phyloP scores from a whole-genome alignment of 192 early-diverging fungal species.

The Backusella mclennaniae region DNA sequence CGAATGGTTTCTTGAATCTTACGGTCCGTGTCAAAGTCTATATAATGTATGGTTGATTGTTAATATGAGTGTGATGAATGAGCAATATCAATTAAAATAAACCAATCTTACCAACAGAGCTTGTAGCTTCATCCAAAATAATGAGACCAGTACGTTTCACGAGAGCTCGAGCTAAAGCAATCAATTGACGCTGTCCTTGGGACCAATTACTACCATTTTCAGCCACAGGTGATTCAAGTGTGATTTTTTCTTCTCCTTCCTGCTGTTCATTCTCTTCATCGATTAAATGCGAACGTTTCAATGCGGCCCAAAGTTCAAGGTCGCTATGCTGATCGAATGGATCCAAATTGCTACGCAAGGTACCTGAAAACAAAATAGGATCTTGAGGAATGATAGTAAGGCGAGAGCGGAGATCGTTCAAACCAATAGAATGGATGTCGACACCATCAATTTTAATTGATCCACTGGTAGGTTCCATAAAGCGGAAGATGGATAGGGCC shows the following conservation, averaged over 20 bases:
- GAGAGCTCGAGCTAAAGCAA: conserved; percentile 71
- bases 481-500: conserved; percentile 76
- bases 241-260: conserved; percentile 13
- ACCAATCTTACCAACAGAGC: conserved; percentile 56
- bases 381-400: conserved; percentile 82
- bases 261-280: conserved; percentile 27
- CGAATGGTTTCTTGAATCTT: conserved; percentile 84
- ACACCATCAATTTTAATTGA: conserved; percentile 74
- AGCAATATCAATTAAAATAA: background rate
- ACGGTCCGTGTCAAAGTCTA: conserved; percentile 75
- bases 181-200: conserved; percentile 76
- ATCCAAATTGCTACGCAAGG: conserved; percentile 79
- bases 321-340: conserved; percentile 70
- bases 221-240: conserved; percentile 72
- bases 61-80: background rate
- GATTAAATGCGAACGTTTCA: conserved; percentile 68
- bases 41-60: background rate
- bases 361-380: conserved; percentile 64
- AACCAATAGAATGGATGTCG: conserved; percentile 69
- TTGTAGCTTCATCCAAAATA: conserved; percentile 89
- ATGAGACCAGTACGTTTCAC: conserved; percentile 67
- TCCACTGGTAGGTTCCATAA: conserved; percentile 72
- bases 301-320: conserved; percentile 69
- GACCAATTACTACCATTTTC: conserved; percentile 81
- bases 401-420: conserved; percentile 65